Conservation (phyloP, 257 asterid genomes). For the Przewalskia tangutica region DNA sequence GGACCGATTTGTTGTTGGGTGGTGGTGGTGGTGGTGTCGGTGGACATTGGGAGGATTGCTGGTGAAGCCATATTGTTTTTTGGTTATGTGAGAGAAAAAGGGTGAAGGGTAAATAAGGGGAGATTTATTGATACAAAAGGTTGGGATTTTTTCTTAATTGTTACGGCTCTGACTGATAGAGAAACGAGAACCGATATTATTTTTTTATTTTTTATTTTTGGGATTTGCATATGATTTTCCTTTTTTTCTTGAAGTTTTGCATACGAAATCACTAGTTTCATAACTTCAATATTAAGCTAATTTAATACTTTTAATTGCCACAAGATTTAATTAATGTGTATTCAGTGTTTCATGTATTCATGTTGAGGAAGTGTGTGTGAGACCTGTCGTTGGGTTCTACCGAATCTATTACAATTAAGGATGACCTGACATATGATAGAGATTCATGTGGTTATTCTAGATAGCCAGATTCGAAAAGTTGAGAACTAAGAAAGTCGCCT, state of each 20-base stretch:
- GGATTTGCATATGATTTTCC: neutral
- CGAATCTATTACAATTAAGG: no score
- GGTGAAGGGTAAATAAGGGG: no score
- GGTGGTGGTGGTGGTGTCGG: neutral
- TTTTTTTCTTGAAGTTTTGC: neutral
- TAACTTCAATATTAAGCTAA: neutral
- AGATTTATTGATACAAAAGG: neutral
- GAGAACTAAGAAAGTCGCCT: no score
- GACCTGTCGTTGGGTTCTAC: no score
- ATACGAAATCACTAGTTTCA: neutral
- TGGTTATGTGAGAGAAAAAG: neutral
- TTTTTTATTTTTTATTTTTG: no score
- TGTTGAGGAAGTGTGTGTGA: no score
- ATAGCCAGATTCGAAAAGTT: no score
- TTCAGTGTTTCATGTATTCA: no score
- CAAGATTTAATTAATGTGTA: no score
- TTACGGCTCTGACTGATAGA: neutral
- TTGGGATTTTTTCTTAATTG: neutral
- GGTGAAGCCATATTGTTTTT: slow-evolving; percentile 27
- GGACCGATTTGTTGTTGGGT: slow-evolving; percentile 1
- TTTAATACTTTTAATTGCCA: neutral
- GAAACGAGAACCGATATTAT: neutral
- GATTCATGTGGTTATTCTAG: no score
- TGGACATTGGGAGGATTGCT: slow-evolving; percentile 60
- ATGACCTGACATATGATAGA: no score